phyloP scores from a whole-genome alignment of 1,284 basidiomycete genomes.

The Violaceomyces palustris region DNA sequence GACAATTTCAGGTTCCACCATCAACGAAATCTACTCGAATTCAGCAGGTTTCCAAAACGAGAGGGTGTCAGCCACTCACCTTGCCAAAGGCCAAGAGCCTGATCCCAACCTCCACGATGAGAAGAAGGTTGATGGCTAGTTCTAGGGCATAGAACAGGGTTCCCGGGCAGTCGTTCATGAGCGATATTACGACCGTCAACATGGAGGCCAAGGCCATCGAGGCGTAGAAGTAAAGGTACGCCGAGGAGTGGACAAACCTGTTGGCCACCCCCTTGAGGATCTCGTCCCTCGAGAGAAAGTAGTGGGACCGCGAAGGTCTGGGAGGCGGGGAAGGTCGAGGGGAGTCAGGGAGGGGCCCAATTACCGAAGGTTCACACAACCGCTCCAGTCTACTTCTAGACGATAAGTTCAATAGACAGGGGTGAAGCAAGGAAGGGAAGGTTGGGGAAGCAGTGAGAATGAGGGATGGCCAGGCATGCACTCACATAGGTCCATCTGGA shows the following conservation, averaged over 20 bases:
- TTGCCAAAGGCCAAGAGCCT: conserved; percentile 46
- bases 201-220: conserved; percentile 47
- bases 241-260: conserved; percentile 48
- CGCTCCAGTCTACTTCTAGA: too few relatives aligned
- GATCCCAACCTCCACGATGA: conserved; percentile 48
- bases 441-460: too few relatives aligned
- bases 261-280: conserved; percentile 51
- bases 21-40: background rate
- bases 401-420: too few relatives aligned
- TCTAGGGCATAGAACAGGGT: conserved; percentile 47
- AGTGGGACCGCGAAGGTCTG: conserved; percentile 31
- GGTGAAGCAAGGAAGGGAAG: too few relatives aligned
- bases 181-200: conserved; percentile 42
- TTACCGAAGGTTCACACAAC: too few relatives aligned
- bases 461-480: too few relatives aligned
- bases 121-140: conserved; percentile 42
- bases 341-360: too few relatives aligned
- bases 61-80: conserved; percentile 6
- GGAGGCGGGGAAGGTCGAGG: too few relatives aligned
- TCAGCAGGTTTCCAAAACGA: background rate
- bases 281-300: conserved; percentile 42
- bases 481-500: too few relatives aligned
- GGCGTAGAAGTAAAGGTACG: conserved; percentile 50
- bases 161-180: conserved; percentile 44
- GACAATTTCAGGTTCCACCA: background rate